phyloP scores from a whole-genome alignment of 225 moss, liverwort and hornwort species.

The Neckera pumila region DNA sequence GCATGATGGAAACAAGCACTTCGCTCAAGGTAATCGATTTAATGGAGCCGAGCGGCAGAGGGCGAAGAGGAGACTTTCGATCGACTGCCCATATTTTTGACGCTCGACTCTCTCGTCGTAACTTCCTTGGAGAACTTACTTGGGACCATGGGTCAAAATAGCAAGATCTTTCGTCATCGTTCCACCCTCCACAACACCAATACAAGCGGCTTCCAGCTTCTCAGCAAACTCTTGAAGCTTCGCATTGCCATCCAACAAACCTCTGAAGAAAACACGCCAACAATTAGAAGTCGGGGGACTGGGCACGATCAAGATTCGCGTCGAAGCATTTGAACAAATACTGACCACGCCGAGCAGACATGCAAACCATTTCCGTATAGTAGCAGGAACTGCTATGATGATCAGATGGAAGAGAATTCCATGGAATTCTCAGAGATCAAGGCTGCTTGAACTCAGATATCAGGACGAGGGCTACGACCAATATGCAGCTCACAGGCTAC shows the following conservation, averaged over 20 bases:
- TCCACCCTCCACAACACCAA: slow-evolving; percentile 68
- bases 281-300: background rate
- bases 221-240: slow-evolving; percentile 56
- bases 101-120: background rate
- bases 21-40: background rate
- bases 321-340: background rate
- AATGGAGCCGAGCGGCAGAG: background rate
- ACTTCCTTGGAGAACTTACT: slow-evolving; percentile 24
- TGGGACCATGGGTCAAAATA: slow-evolving; percentile 65
- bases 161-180: slow-evolving; percentile 98
- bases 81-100: background rate
- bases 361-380: background rate
- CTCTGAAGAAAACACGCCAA: slow-evolving; percentile 19
- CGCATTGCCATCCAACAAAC: slow-evolving; percentile 51
- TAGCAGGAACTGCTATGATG: background rate
- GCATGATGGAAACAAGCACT: background rate
- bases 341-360: background rate
- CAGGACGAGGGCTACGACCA: background rate
- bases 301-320: background rate
- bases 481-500: background rate
- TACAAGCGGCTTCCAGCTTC: slow-evolving; percentile 72
- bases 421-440: background rate
- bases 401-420: no score
- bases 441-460: background rate
- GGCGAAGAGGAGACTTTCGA: background rate